Evolutionary conservation across 306 rosid genomes (phyloP).

Genomic region (Elaeagnus macrophylla): DNA sequence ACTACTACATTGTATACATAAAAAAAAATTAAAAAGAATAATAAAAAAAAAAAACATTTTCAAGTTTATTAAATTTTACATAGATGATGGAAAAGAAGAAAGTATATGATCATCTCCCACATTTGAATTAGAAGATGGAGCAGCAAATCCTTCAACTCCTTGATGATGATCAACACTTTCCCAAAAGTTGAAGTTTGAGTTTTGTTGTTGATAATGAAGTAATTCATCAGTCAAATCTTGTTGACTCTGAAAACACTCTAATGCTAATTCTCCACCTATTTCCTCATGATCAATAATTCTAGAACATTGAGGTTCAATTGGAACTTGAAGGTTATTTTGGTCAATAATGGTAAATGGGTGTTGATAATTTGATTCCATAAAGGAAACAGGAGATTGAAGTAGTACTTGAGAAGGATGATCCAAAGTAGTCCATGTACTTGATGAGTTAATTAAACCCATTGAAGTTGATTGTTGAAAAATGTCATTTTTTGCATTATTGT

Average conservation of each 20-base stretch:
- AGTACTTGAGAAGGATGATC: too few species aligned
- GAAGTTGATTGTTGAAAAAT: too few species aligned
- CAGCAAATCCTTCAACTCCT: conserved; percentile 37
- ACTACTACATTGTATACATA: too few species aligned
- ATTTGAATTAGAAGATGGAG: conserved; percentile 40
- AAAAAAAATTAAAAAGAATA: too few species aligned
- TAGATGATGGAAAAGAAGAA: conserved; percentile 64
- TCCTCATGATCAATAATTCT: conserved; percentile 53
- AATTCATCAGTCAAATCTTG: conserved; percentile 64
- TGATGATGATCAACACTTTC: conserved; percentile 43
- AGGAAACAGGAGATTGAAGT: too few species aligned
- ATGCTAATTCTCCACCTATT: conserved; percentile 34
- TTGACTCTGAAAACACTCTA: conserved; percentile 54
- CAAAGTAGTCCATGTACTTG: too few species aligned
- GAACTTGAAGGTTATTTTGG: conserved; percentile 22
- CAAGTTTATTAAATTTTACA: too few species aligned
- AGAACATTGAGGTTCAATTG: conserved; percentile 36
- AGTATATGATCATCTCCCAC: conserved; percentile 32
- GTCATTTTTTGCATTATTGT: conserved; percentile 22
- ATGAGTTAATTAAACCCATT: too few species aligned
- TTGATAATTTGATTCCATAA: too few species aligned
- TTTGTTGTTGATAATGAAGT: conserved; percentile 64
- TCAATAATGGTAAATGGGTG: conserved; percentile 27
- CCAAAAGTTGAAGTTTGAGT: conserved; percentile 78
- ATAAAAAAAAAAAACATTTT: too few species aligned